Percentiles rank a stretch among this genome's conserved stretches.
Evolutionary conservation across 768 basidiomycete genomes (phyloP).

Genomic region (Suillus tomentosus): DNA sequence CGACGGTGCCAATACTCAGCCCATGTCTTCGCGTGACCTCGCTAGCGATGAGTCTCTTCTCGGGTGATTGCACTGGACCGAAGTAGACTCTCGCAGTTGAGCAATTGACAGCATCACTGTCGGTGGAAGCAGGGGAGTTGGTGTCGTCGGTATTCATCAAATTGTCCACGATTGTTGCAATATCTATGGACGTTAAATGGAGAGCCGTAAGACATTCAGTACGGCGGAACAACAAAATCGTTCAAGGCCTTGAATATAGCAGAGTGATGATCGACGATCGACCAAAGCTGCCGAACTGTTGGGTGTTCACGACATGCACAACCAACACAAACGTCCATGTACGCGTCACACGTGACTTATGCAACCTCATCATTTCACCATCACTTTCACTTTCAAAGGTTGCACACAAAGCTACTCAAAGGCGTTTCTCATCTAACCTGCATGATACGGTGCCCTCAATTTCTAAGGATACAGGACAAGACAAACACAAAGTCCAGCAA

Average conservation of each 20-base stretch:
- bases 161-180: slow-evolving; percentile 7
- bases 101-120: slow-evolving; percentile 45
- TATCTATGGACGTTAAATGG: slow-evolving; percentile 5
- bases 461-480: slow-evolving; percentile 3
- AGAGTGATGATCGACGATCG: slow-evolving; percentile 10
- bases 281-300: slow-evolving; percentile 5
- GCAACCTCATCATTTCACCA: neutral
- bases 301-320: slow-evolving; percentile 11
- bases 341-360: slow-evolving; percentile 34
- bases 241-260: neutral
- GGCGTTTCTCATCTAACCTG: neutral
- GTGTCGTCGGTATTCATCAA: slow-evolving; percentile 17
- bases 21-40: slow-evolving; percentile 32
- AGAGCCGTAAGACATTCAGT: slow-evolving; percentile 6
- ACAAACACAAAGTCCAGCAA: neutral
- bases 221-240: neutral
- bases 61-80: slow-evolving; percentile 54
- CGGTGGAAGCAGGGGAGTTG: slow-evolving; percentile 34
- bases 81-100: slow-evolving; percentile 49
- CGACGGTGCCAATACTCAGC: slow-evolving; percentile 25
- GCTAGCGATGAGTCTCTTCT: slow-evolving; percentile 44
- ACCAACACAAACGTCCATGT: slow-evolving; percentile 25
- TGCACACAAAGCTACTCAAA: neutral
- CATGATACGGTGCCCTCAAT: neutral
- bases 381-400: neutral